Conservation (phyloP, 345 rosid species). For the Gossypium herbaceum region DNA sequence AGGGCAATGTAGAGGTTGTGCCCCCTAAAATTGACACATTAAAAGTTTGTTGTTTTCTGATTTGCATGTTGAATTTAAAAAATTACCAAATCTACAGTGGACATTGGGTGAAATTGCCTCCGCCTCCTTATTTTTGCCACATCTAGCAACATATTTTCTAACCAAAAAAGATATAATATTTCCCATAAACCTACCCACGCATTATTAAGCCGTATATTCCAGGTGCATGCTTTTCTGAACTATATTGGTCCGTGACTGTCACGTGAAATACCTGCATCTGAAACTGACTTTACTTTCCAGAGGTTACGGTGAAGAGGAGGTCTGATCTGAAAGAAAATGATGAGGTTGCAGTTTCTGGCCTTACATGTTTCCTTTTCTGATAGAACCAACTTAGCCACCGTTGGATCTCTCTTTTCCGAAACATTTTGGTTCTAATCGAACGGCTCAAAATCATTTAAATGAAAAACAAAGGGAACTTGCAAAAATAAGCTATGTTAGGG, state of each 20-base stretch:
- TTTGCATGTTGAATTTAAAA: too few relatives aligned
- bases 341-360: conserved; percentile 5
- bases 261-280: not conserved
- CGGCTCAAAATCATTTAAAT: not conserved
- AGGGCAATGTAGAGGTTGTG: too few relatives aligned
- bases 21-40: too few relatives aligned
- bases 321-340: conserved; percentile 9
- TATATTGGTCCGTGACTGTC: not conserved
- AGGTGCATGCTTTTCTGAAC: not conserved
- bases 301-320: not conserved
- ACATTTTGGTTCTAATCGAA: not conserved
- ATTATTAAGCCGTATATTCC: not conserved
- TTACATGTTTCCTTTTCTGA: not conserved
- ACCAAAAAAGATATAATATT: not conserved
- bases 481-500: not conserved
- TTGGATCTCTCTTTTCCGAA: not conserved
- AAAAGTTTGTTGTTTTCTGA: too few relatives aligned
- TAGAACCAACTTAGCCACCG: not conserved
- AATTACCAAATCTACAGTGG: too few relatives aligned
- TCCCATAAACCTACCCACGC: not conserved
- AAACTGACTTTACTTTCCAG: not conserved
- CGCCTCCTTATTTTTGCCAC: conserved; percentile 9
- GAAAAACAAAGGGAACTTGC: not conserved
- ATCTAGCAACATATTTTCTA: not conserved
- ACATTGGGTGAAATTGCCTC: too few relatives aligned